Conservation (phyloP, 148 eudicot genomes). For the Drosera capensis region DNA sequence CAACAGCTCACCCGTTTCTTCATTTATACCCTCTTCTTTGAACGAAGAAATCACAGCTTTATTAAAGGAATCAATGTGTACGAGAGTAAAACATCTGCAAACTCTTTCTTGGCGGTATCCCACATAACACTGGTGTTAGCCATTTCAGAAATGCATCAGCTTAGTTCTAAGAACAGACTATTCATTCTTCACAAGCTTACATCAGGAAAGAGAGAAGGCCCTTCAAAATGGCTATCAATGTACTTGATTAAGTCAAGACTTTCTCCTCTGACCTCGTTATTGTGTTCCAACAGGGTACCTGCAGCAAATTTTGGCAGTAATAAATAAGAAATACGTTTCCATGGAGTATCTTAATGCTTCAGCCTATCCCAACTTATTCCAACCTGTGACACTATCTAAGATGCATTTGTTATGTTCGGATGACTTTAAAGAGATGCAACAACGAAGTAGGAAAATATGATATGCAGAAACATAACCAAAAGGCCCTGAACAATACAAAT, state of each 20-base stretch:
- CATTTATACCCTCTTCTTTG: constrained; percentile 29
- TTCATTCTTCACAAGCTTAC: constrained; percentile 17
- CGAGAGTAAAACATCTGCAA: constrained; percentile 41
- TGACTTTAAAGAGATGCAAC: no score
- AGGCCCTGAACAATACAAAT: neutral
- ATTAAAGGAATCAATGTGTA: constrained; percentile 32
- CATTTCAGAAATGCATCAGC: neutral
- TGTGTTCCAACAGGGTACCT: constrained; percentile 77
- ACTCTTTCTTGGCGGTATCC: constrained; percentile 48
- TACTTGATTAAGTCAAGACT: constrained; percentile 60
- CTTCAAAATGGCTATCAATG: constrained; percentile 61
- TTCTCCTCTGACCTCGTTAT: constrained; percentile 67
- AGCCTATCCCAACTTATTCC: no score
- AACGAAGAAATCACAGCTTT: constrained; percentile 41
- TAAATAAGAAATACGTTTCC: no score
- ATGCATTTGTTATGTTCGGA: no score
- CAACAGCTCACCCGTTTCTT: constrained; percentile 42
- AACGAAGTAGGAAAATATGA: neutral
- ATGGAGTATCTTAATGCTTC: no score
- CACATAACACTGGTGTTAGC: constrained; percentile 6
- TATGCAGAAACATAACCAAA: neutral
- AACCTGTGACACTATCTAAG: no score
- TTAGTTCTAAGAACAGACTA: neutral
- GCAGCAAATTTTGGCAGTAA: constrained; percentile 7
- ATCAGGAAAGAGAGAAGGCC: constrained; percentile 48